Evolutionary conservation across 371 early-diverging fungal genomes (phyloP).

Genomic region (Mucor irregularis): DNA sequence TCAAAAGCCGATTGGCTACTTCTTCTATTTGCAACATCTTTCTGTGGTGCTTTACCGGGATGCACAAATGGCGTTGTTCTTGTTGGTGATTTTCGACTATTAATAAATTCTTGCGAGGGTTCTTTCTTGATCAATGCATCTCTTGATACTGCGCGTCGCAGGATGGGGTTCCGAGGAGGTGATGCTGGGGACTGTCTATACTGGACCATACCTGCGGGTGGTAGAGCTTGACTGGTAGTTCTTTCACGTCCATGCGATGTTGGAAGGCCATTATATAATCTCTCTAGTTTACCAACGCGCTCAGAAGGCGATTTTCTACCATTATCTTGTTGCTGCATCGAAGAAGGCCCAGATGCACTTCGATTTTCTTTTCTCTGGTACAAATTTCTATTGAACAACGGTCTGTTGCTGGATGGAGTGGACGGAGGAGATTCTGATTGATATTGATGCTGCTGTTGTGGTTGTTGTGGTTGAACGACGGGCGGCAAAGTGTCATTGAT

Average conservation of each 20-base stretch:
- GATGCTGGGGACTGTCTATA: slow-evolving; percentile 4
- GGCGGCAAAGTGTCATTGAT: neutral
- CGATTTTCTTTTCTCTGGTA: neutral
- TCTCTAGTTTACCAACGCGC: slow-evolving; percentile 26
- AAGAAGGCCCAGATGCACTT: neutral
- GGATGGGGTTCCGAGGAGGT: slow-evolving; percentile 17
- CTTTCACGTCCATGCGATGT: slow-evolving; percentile 18
- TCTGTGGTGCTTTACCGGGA: neutral
- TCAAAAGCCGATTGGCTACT: slow-evolving; percentile 9
- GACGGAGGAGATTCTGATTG: neutral
- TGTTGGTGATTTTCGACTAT: slow-evolving; percentile 5
- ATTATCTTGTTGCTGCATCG: neutral
- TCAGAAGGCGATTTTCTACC: slow-evolving; percentile 22
- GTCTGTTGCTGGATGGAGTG: neutral
- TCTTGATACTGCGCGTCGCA: slow-evolving; percentile 36
- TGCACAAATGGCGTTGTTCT: neutral
- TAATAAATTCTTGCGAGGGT: neutral
- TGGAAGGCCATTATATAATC: slow-evolving; percentile 41
- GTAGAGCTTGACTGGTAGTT: slow-evolving; percentile 1
- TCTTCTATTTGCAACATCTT: neutral
- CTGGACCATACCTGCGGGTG: neutral
- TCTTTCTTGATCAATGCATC: slow-evolving; percentile 22
- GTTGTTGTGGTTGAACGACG: neutral
- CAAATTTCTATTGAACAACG: neutral
- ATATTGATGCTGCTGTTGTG: neutral